These are phyloP conservation scores for Clitoria ternatea DNA, from an alignment of 306 rosid genomes.

Conservation along the genomic window DNA sequence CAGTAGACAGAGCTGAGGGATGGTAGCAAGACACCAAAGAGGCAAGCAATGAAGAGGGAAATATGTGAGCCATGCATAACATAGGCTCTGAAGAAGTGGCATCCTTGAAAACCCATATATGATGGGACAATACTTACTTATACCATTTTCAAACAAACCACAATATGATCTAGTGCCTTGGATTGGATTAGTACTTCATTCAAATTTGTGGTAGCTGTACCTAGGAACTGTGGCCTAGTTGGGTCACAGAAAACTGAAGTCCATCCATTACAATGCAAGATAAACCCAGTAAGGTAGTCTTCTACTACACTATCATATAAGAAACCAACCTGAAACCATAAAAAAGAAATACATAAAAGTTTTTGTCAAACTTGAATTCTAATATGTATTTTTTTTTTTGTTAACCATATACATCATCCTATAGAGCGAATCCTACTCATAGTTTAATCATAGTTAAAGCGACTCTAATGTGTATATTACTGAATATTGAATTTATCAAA, in stretches of 20 bases:
- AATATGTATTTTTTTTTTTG: too few species aligned
- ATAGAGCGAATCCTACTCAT: too few species aligned
- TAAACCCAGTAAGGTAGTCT: conserved; percentile 55
- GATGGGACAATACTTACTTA: conserved; percentile 58
- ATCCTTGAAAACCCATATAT: conserved; percentile 37
- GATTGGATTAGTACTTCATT: conserved; percentile 51
- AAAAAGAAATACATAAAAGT: neutral
- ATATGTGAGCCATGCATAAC: conserved; percentile 40
- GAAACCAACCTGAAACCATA: conserved; percentile 60
- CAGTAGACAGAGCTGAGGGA: conserved; percentile 63
- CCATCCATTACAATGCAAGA: conserved; percentile 66
- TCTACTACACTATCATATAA: conserved; percentile 47
- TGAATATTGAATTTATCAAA: neutral
- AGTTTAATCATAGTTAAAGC: too few species aligned
- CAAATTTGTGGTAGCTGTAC: conserved; percentile 47
- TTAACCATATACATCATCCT: too few species aligned
- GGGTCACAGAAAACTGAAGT: conserved; percentile 56
- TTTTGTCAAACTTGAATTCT: neutral
- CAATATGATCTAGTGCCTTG: conserved; percentile 62
- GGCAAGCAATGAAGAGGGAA: conserved; percentile 44
- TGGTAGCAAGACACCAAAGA: conserved; percentile 52
- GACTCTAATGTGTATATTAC: neutral
- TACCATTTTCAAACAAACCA: conserved; percentile 53
- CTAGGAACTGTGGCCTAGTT: conserved; percentile 59
- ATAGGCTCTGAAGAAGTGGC: conserved; percentile 45